Evolutionary conservation across 106 monocot species (phyloP), one percentile per base, ranked within the genome.

Genomic region (Apostasia shenzhenica): DNA sequence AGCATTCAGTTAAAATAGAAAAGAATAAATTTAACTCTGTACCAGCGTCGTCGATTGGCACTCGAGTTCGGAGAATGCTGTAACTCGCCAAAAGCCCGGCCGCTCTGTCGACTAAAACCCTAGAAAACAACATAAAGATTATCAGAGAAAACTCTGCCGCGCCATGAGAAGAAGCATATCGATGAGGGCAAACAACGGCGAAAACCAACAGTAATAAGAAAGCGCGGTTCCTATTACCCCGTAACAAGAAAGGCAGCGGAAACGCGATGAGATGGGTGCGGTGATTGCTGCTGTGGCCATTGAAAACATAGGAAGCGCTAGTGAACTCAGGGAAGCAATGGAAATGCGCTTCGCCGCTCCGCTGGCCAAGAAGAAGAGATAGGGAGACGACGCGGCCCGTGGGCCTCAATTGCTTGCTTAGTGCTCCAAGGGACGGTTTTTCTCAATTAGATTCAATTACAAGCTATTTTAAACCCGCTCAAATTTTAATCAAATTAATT

Each of bases 331-430:
- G 26, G 26, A 26, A 26, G 26, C 26, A 26, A 26, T 26, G 26
- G 26, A 26, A 59, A n/a, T 41, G 8, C 59, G 41, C 59, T 59
- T 59, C 37, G 37, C 40, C 59, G 8, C 4, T 2, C 2, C 59
- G 59, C 59, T 3, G 41, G 59, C 59, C 59, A 59, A 59, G 40
- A 59, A 59, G 59, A 59, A 40, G 40, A 13, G 59, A 59, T 59
- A 40, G 41, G 59, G 6, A 41, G 59, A 26, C 37, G 56, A 11
- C n/a, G 3, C 5, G 56, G 56, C 56, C 4, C 9, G 56, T 56
- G 56, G 26, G 26, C 26, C 26, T 26, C 26, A 26, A n/a, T n/a
- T n/a, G n/a, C n/a, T n/a, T n/a, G n/a, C n/a, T n/a, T n/a, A 26
- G 26, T 26, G 26, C 26, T 26, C 26, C 26, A 26, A 26, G 0